phyloP scores from a whole-genome alignment of 2,329 filamentous ascomycete species.

The Microdochium nivale region DNA sequence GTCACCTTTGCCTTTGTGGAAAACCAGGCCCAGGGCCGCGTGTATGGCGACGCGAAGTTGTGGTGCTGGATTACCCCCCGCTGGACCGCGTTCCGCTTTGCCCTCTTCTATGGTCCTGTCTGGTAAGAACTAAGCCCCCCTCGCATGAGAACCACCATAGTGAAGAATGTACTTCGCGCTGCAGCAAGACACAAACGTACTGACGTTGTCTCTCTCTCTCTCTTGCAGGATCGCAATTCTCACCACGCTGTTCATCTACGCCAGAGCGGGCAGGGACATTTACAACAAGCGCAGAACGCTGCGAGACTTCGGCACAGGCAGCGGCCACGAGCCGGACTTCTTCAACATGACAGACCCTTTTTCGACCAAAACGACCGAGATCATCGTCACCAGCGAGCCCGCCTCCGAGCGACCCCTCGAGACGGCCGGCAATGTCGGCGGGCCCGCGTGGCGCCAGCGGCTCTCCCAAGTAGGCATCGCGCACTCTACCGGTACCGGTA shows the following conservation, averaged over 20 bases:
- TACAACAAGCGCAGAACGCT: conserved; percentile 58
- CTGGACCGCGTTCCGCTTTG: conserved; percentile 66
- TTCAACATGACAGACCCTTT: conserved; percentile 34
- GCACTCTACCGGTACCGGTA: no score
- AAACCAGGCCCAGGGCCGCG: conserved; percentile 38
- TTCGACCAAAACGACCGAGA: conserved; percentile 51
- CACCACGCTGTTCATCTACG: conserved; percentile 56
- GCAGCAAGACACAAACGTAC: conserved; percentile 1
- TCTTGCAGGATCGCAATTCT: conserved; percentile 47
- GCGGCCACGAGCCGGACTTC: conserved; percentile 32
- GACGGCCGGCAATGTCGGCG: conserved; percentile 15
- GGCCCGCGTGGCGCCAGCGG: background rate
- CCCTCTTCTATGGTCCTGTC: conserved; percentile 65
- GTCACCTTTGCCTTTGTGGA: conserved; percentile 59
- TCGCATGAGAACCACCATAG: background rate
- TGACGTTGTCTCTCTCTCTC: conserved; percentile 8
- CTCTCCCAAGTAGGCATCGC: background rate
- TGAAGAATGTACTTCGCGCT: no score
- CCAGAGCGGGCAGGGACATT: conserved; percentile 57
- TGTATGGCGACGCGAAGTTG: conserved; percentile 68
- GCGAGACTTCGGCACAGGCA: conserved; percentile 39
- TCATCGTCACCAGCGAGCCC: conserved; percentile 51
- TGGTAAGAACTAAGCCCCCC: conserved; percentile 47
- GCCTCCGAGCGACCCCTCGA: conserved; percentile 16
- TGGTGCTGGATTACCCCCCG: conserved; percentile 71